Base-by-base conservation (phyloP, 2,329 filamentous ascomycete genomes). In the Eutypella sp. region DNA sequence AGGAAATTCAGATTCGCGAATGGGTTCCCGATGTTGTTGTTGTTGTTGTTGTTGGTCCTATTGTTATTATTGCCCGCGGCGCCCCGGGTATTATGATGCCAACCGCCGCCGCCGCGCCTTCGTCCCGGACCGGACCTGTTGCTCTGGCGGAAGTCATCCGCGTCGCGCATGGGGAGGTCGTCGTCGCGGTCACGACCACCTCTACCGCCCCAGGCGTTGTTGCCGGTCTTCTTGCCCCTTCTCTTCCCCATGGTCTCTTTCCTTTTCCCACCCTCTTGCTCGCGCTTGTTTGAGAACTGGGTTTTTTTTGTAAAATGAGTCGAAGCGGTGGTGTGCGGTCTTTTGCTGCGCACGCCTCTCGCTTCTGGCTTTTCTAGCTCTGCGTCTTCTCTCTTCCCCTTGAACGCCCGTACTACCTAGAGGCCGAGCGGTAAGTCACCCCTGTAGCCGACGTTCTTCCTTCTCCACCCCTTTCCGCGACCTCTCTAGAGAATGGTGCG, bases 161-260 rank as follows among this genome's bases (percentile, higher is more conserved):
- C 41, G 25, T 50, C 55, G 22, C 45, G 46, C 57, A 60, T 60
- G 29, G 31, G 40, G 37, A 53, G 46, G 41, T 61, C 57, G 40
- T 55, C 51, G 34, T 59, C 57, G 45, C 50, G 48, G 34, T 42
- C 41, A 24, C 44, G 44, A n/a, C 22, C 29, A 33, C 10, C 33
- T 36, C 8, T 43, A 42, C 10, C 31, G 25, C 27, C 24, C 13
- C 29, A 11, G 5, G 29, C 44, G 33, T 46, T 53, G 19, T 41
- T 50, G 11, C 31, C 41, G 31, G 40, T 41, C 22, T 27, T 42
- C 10, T 19, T 47, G 18, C 42, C 43, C 29, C 20, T 47, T 19
- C 23, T 51, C 40, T 42, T 54, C 39, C 42, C 49, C 57, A 60
- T 60, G 43, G 22, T 24, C 10, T 25, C 34, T 44, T 22, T 4